Evolutionary conservation across 768 basidiomycete species (phyloP), one percentile per base, ranked within the genome.

Genomic region (Mycena pura): DNA sequence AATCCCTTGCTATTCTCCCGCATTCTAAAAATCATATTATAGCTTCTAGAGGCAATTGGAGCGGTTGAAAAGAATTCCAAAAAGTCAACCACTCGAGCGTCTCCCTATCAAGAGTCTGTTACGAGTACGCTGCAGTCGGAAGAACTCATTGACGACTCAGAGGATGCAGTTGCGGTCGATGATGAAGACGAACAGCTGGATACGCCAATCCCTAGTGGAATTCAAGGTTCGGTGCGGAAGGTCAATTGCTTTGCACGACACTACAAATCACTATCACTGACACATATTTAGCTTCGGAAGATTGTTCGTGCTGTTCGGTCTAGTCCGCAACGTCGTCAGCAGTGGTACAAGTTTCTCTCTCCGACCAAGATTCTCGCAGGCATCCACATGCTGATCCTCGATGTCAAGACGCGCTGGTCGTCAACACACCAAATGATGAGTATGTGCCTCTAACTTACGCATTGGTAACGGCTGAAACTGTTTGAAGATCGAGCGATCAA

Each of bases 371-470:
- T 52, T 17, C 1, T 5, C 15, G 32, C 29, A n/a, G 44, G 43
- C 15, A 4, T 43, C 17, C 56, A 57, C 9, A 68, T 68, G 64
- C 51, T 68, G 10, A 68, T 68, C 19, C 57, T 68, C 6, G 64
- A 68, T 40, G 64, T 68, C 27, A 59, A 56, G 31, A 68, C 64
- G 5, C 56, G 61, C 10, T 68, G 67, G 67, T 62, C 61, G 3
- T 68, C 67, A 25, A 68, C 66, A 1, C 60, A 68, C 52, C 47
- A 65, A 19, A 68, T 68, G 66, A 46, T 68, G 21, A 36, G 66
- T 65, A 21, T 11, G 55, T 49, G 5, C 25, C 29, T 32, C n/a
- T n/a, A n/a, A n/a, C n/a, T n/a, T n/a, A n/a, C n/a, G n/a, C n/a
- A n/a, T n/a, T n/a, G n/a, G n/a, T n/a, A n/a, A n/a, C n/a, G n/a